These are phyloP conservation scores for Zygotorulaspora danielsina DNA, from an alignment of 805 yeast species.

Conservation along the genomic window DNA sequence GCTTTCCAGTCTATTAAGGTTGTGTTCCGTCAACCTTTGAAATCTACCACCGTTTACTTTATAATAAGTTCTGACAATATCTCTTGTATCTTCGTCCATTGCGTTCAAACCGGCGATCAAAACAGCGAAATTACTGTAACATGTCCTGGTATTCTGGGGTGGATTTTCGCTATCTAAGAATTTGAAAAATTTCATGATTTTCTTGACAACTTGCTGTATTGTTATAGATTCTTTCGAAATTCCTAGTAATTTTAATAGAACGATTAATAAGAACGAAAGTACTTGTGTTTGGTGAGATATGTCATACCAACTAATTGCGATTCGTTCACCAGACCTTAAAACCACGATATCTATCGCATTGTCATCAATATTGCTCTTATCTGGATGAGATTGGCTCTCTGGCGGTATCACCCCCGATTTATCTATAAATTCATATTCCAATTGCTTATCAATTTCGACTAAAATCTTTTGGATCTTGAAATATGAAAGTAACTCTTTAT, in stretches of 20 bases:
- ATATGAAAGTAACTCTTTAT: slow-evolving; percentile 25
- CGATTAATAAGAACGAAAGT: slow-evolving; percentile 33
- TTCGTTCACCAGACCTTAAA: slow-evolving; percentile 25
- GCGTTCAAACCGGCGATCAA: slow-evolving; percentile 37
- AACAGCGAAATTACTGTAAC: slow-evolving; percentile 37
- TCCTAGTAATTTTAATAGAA: slow-evolving; percentile 32
- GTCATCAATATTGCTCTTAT: slow-evolving; percentile 32
- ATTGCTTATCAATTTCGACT: slow-evolving; percentile 34
- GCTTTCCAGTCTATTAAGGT: slow-evolving; percentile 32
- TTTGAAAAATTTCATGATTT: slow-evolving; percentile 33
- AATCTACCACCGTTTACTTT: slow-evolving; percentile 31
- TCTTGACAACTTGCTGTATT: slow-evolving; percentile 34
- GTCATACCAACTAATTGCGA: slow-evolving; percentile 38
- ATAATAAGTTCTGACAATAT: slow-evolving; percentile 32
- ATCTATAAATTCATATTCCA: slow-evolving; percentile 35
- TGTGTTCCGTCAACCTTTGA: slow-evolving; percentile 35
- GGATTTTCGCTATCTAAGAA: slow-evolving; percentile 35
- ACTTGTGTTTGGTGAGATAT: slow-evolving; percentile 39
- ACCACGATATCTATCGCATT: slow-evolving; percentile 36
- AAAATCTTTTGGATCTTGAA: slow-evolving; percentile 34
- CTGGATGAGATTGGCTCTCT: slow-evolving; percentile 34
- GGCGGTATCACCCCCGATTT: slow-evolving; percentile 35
- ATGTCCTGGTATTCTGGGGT: slow-evolving; percentile 35
- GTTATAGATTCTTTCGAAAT: slow-evolving; percentile 33
- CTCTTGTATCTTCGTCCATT: slow-evolving; percentile 33